Conservation (phyloP, 169 alveolate genomes). For the Plasmodium gonderi region DNA sequence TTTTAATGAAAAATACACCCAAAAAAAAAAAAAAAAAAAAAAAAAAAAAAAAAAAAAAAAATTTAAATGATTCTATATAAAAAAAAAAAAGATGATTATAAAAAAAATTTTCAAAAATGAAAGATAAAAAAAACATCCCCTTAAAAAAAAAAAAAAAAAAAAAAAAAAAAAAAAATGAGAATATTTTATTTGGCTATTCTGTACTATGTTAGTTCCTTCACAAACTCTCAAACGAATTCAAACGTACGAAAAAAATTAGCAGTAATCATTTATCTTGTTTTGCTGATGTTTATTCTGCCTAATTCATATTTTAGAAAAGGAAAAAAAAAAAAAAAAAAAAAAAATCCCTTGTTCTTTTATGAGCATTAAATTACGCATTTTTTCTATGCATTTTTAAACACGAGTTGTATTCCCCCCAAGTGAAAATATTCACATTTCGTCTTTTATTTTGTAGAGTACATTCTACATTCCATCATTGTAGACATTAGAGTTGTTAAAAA, state of each 20-base stretch:
- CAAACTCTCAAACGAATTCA: constrained; percentile 31
- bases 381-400: not conserved
- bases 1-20: not conserved
- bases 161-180: constrained; percentile 25
- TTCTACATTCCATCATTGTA: not conserved
- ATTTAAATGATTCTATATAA: no score
- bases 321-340: not conserved
- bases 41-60: not conserved
- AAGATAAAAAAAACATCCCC: not conserved
- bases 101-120: constrained; percentile 21
- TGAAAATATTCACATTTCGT: not conserved
- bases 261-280: constrained; percentile 27
- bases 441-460: not conserved
- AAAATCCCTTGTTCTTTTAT: no score
- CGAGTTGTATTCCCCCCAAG: no score
- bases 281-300: not conserved
- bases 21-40: constrained; percentile 7
- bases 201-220: constrained; percentile 34
- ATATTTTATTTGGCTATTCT: constrained; percentile 49
- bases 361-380: not conserved
- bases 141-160: not conserved
- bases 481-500: no score
- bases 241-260: constrained; percentile 64
- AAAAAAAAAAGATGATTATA: constrained; percentile 2
- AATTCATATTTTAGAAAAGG: not conserved